Evolutionary conservation across 2,329 filamentous ascomycete species (phyloP), one percentile per base, ranked within the genome.

Genomic region (Pyrenochaeta sp.): DNA sequence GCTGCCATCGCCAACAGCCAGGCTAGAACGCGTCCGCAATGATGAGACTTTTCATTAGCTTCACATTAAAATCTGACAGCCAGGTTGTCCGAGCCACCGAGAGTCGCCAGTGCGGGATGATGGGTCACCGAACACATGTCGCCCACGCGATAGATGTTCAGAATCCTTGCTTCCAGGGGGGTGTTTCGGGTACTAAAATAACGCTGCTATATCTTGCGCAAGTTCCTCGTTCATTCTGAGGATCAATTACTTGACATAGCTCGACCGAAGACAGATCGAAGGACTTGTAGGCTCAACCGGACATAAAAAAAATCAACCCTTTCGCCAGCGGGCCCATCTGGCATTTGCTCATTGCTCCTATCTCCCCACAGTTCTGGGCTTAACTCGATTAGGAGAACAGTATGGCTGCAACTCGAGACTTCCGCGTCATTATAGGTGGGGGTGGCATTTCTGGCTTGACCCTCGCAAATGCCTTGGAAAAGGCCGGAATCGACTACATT

Each of bases 381-480:
- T 15, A 4, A 39, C 4, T 8, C 36, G 15, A 19, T 6, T 19
- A 25, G 6, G 25, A 44, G 19, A 5, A 15, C 7, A 27, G 10
- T 15, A 44, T 44, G 40, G 40, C 40, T 12, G 8, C 40, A n/a
- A 12, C 22, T 25, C 22, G 22, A 27, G 40, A 44, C 13, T 56
- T 56, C 39, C 40, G 53, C 28, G 59, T 58, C n/a, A 28, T 56
- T 15, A 61, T 62, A 3, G 62, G 42, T 12, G 62, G 62, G 3
- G 62, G 62, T 27, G 50, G 59, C 34, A 57, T 65, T 5, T 36
- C 62, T 4, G 62, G 62, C 12, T 50, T 65, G 3, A 55, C 57
- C 1, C 44, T 61, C 2, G 63, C 64, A 8, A 58, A 61, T 32
- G 48, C 47, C 2, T 36, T 67, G 8, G 47, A 65, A 32, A 54